phyloP scores from a whole-genome alignment of 441 rosid species.

The Aleurites moluccanus region DNA sequence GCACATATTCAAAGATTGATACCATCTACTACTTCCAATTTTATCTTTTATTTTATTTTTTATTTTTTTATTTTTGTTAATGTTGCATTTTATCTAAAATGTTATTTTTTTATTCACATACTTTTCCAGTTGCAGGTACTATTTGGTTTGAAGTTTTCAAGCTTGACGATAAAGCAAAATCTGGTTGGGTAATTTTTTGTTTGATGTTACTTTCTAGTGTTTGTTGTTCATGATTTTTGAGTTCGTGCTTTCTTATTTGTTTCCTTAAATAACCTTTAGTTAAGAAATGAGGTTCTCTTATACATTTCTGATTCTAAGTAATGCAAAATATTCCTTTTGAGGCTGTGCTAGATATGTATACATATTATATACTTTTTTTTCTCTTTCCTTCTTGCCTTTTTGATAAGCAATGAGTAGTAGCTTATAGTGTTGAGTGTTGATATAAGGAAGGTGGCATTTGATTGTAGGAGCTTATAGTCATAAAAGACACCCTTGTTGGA shows the following conservation, averaged over 20 bases:
- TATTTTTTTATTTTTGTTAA: no score
- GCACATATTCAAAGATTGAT: not conserved
- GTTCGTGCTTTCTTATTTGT: constrained; percentile 1
- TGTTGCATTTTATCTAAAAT: constrained; percentile 4
- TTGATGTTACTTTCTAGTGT: constrained; percentile 23
- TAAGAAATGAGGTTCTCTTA: not conserved
- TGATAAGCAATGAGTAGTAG: not conserved
- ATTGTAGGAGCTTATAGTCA: not conserved
- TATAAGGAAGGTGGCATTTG: not conserved
- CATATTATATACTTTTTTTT: not conserved
- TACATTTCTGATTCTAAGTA: not conserved
- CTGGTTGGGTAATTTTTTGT: constrained; percentile 64
- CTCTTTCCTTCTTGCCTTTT: not conserved
- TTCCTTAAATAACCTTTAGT: not conserved
- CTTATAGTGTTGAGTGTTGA: not conserved
- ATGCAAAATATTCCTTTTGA: not conserved
- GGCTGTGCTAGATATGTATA: not conserved
- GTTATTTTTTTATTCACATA: not conserved
- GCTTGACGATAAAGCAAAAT: constrained; percentile 82
- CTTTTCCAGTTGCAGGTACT: constrained; percentile 51
- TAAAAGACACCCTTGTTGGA: not conserved
- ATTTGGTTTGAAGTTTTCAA: constrained; percentile 76
- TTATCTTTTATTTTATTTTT: not conserved
- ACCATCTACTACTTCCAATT: not conserved
- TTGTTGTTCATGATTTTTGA: constrained; percentile 10